These are phyloP conservation scores for Termitomyces sp. DNA, from an alignment of 768 basidiomycete genomes.

Conservation along the genomic window DNA sequence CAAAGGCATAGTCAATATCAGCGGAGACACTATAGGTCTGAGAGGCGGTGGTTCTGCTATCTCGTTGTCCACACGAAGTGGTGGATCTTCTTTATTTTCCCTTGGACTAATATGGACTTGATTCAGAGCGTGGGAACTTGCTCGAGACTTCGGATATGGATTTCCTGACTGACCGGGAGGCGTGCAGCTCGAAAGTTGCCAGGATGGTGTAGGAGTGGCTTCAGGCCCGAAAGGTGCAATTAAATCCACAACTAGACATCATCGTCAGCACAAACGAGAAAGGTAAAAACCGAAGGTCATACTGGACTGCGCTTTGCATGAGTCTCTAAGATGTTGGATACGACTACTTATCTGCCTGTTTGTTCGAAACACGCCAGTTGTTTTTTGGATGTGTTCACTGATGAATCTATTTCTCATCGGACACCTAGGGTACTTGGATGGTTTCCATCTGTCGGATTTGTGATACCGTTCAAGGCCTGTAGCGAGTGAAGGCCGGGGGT, in stretches of 20 bases:
- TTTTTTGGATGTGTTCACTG: conserved; percentile 48
- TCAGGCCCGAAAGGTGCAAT: conserved; percentile 4
- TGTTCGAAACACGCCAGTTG: conserved; percentile 46
- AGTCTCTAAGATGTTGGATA: conserved; percentile 51
- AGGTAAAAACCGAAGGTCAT: not conserved
- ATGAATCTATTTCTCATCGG: conserved; percentile 60
- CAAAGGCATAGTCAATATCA: not conserved
- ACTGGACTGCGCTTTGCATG: conserved; percentile 29
- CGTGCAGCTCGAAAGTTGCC: conserved; percentile 10
- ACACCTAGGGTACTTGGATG: conserved; percentile 43
- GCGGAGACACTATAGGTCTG: not conserved
- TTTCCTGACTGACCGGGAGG: conserved; percentile 16
- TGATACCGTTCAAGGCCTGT: conserved; percentile 45
- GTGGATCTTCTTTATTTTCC: not conserved
- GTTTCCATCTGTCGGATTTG: conserved; percentile 37
- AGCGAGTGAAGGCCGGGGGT: not conserved
- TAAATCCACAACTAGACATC: conserved; percentile 17
- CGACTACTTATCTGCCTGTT: conserved; percentile 57
- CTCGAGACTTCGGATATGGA: conserved; percentile 1
- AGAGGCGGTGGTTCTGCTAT: conserved; percentile 1
- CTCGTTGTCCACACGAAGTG: not conserved
- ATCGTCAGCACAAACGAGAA: not conserved
- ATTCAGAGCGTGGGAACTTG: not conserved
- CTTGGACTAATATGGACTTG: no score
- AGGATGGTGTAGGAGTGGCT: conserved; percentile 5